Evolutionary conservation across 23 red algal species (phyloP).

Genomic region (Cyanidioschyzon merolae): DNA sequence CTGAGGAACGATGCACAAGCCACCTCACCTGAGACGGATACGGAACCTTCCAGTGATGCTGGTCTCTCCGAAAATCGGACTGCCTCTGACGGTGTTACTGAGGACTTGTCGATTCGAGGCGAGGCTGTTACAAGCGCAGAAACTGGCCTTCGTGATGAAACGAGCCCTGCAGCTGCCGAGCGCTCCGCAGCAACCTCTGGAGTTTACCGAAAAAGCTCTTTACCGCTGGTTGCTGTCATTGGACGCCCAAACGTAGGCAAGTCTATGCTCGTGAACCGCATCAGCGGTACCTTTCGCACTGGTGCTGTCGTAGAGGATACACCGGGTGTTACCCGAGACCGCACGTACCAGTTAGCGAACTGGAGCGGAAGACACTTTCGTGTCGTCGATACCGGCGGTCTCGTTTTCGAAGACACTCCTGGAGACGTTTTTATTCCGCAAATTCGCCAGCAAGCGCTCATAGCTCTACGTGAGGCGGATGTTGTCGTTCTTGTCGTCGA

Average conservation of each 20-base stretch:
- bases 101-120: too few relatives aligned
- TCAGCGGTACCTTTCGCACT: conserved; percentile 42
- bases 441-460: conserved; percentile 69
- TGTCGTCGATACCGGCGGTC: conserved; percentile 88
- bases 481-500: conserved; percentile 71
- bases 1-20: too few relatives aligned
- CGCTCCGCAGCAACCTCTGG: too few relatives aligned
- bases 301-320: conserved; percentile 83
- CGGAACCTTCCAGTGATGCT: too few relatives aligned
- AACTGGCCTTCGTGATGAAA: too few relatives aligned
- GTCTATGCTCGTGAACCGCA: conserved; percentile 74
- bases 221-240: conserved; percentile 71
- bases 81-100: too few relatives aligned
- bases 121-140: too few relatives aligned
- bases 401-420: conserved; percentile 89
- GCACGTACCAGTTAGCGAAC: conserved; percentile 56
- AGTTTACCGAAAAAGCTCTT: neutral
- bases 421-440: conserved; percentile 52
- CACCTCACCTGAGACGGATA: too few relatives aligned
- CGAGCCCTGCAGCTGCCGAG: too few relatives aligned
- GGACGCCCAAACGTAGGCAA: conserved; percentile 98
- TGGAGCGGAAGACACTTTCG: conserved; percentile 53
- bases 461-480: conserved; percentile 63
- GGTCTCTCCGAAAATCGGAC: too few relatives aligned
- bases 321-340: conserved; percentile 86